phyloP scores from a whole-genome alignment of 768 basidiomycete genomes.

The Boletus pseudo-olivaceus region DNA sequence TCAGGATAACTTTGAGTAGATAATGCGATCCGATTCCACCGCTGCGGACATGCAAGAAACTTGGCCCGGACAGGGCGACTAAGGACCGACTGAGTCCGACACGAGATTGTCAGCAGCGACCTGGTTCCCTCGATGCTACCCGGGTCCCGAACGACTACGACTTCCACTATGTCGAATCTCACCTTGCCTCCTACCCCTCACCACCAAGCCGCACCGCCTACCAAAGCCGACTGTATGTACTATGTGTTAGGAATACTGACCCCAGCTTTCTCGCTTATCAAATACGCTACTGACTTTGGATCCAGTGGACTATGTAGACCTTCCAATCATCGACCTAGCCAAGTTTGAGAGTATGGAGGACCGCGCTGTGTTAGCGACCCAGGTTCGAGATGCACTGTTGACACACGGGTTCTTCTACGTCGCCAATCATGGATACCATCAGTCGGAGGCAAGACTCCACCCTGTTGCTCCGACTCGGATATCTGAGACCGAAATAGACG shows the following conservation, averaged over 20 bases:
- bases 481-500: conserved; percentile 37
- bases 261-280: neutral
- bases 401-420: conserved; percentile 43
- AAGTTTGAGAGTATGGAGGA: conserved; percentile 37
- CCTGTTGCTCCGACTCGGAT: conserved; percentile 14
- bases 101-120: neutral
- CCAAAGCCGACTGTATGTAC: conserved; percentile 34
- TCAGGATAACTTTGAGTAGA: too few relatives aligned
- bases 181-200: conserved; percentile 35
- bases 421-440: conserved; percentile 36
- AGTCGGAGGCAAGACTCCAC: conserved; percentile 31
- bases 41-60: neutral
- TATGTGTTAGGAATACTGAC: neutral
- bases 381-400: conserved; percentile 46
- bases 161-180: conserved; percentile 28
- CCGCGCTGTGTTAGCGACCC: conserved; percentile 34
- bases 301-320: conserved; percentile 47
- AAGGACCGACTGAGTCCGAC: neutral
- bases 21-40: neutral
- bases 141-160: neutral
- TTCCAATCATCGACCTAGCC: conserved; percentile 51
- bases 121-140: neutral
- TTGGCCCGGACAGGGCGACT: too few relatives aligned
- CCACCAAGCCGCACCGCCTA: conserved; percentile 35
- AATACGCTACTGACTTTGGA: conserved; percentile 12